phyloP scores from a whole-genome alignment of 1,284 basidiomycete genomes.

The Pseudozyma flocculosa region DNA sequence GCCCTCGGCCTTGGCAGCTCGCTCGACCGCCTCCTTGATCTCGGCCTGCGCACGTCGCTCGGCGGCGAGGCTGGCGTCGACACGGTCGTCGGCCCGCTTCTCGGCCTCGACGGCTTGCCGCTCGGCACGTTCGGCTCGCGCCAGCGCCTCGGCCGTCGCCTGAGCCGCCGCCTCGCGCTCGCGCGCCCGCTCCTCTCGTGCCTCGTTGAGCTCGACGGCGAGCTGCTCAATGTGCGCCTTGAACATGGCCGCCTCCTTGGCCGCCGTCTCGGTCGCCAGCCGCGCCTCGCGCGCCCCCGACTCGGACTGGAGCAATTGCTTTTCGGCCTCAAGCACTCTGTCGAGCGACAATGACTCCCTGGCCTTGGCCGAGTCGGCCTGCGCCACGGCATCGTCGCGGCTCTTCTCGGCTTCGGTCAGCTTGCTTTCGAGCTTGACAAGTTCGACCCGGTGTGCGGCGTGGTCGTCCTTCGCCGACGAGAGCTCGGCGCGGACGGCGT shows the following conservation, averaged over 20 bases:
- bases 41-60: conserved; percentile 34
- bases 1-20: conserved; percentile 39
- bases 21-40: conserved; percentile 18
- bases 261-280: not conserved
- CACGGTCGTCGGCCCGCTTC: conserved; percentile 7
- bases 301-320: not conserved
- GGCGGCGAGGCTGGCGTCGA: conserved; percentile 10
- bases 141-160: conserved; percentile 27
- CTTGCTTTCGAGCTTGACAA: conserved; percentile 3
- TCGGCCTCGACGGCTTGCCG: conserved; percentile 13
- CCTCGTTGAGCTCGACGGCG: conserved; percentile 15
- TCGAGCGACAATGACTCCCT: conserved; percentile 1
- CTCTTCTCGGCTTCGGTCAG: conserved; percentile 22
- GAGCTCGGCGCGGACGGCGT: not conserved
- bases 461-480: conserved; percentile 1
- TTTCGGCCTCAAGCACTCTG: conserved; percentile 6
- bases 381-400: conserved; percentile 18
- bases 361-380: conserved; percentile 11
- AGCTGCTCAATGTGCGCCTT: conserved; percentile 30
- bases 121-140: conserved; percentile 25
- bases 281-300: not conserved
- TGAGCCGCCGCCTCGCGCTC: conserved; percentile 28
- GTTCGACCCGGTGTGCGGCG: not conserved
- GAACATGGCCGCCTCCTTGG: conserved; percentile 20
- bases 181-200: conserved; percentile 12